Evolutionary conservation across 768 basidiomycete species (phyloP).

Genomic region (Tulasnella sp.): DNA sequence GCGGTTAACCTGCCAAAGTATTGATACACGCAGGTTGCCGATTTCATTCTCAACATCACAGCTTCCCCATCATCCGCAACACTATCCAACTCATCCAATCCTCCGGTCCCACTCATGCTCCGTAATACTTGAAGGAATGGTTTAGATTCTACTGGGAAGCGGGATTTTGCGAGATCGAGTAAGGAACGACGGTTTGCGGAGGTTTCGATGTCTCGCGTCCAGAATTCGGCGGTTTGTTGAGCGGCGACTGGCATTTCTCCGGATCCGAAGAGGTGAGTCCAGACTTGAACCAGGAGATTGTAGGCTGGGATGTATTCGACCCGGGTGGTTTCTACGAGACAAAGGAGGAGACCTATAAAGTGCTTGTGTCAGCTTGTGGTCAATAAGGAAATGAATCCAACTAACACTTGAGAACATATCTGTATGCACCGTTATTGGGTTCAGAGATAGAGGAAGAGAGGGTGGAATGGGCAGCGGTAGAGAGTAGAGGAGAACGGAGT

Average conservation of each 20-base stretch:
- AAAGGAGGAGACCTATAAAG: slow-evolving; percentile 54
- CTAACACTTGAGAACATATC: slow-evolving; percentile 74
- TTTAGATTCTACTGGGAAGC: slow-evolving; percentile 69
- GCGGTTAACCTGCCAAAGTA: slow-evolving; percentile 61
- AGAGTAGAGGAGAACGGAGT: slow-evolving; percentile 43
- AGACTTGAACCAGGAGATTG: slow-evolving; percentile 55
- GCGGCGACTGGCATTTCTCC: slow-evolving; percentile 52
- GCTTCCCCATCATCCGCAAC: slow-evolving; percentile 14
- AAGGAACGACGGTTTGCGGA: slow-evolving; percentile 60
- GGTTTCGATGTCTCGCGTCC: slow-evolving; percentile 41
- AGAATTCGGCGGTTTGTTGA: slow-evolving; percentile 62
- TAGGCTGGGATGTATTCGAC: slow-evolving; percentile 70
- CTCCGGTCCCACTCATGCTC: slow-evolving; percentile 63
- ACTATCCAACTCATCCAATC: slow-evolving; percentile 36
- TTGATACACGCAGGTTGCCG: slow-evolving; percentile 57
- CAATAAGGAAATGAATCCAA: slow-evolving; percentile 8
- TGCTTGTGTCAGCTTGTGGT: not conserved
- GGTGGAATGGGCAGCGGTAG: slow-evolving; percentile 56
- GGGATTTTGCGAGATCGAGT: slow-evolving; percentile 65
- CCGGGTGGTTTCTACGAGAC: slow-evolving; percentile 57
- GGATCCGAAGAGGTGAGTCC: slow-evolving; percentile 67
- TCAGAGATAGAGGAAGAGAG: slow-evolving; percentile 55
- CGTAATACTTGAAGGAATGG: slow-evolving; percentile 60
- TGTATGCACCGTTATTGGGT: slow-evolving; percentile 64
- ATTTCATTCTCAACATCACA: slow-evolving; percentile 41